Conservation (phyloP, 1,284 basidiomycete genomes). For the Rhodotorula sp. region DNA sequence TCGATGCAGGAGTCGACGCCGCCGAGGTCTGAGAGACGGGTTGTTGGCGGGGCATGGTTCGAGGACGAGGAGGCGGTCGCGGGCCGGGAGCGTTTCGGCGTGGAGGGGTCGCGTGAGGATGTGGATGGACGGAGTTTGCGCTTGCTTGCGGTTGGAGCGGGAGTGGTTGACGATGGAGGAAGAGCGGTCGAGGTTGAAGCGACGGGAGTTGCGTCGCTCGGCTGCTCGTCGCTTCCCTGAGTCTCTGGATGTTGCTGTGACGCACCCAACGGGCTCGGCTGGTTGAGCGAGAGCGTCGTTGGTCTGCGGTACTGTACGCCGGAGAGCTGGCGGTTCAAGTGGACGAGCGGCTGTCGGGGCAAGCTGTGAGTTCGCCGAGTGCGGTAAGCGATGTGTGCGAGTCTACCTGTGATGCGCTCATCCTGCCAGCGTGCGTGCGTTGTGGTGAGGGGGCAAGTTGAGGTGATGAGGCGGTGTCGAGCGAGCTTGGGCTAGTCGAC, state of each 20-base stretch:
- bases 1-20: conserved; percentile 82
- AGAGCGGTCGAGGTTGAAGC: conserved; percentile 7
- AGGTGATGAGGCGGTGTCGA: background rate
- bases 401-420: conserved; percentile 16
- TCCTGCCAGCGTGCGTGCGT: background rate
- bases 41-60: conserved; percentile 23
- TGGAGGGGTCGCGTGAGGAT: conserved; percentile 26
- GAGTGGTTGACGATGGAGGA: background rate
- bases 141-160: conserved; percentile 12
- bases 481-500: background rate
- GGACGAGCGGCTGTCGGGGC: conserved; percentile 24
- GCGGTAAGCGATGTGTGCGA: background rate
- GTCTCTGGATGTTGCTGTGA: background rate
- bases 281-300: conserved; percentile 40
- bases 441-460: background rate
- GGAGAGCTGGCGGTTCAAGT: conserved; percentile 41
- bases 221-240: background rate
- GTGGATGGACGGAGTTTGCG: conserved; percentile 34
- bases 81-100: conserved; percentile 33
- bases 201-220: background rate
- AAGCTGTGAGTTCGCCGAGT: background rate
- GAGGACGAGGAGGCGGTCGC: conserved; percentile 1
- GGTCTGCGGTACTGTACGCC: conserved; percentile 36
- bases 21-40: conserved; percentile 71
- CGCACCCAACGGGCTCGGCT: conserved; percentile 22